Evolutionary conservation across 2,329 filamentous ascomycete genomes (phyloP).

Genomic region (Xylariaceae sp.): DNA sequence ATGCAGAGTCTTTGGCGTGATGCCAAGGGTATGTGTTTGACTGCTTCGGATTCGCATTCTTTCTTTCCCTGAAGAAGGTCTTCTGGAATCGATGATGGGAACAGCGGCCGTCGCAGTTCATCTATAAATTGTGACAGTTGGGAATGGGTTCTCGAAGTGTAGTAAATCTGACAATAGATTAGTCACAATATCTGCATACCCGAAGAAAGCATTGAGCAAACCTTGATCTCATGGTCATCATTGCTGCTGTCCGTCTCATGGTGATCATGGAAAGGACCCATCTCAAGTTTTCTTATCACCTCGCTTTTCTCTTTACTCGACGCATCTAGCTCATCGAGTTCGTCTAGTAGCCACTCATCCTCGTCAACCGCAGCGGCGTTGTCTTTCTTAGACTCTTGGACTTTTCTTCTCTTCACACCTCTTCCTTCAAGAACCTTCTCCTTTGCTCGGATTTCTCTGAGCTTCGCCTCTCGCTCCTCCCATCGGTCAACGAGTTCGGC

Average conservation of each 20-base stretch:
- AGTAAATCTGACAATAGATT: constrained; percentile 61
- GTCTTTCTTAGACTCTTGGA: constrained; percentile 32
- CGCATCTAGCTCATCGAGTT: constrained; percentile 51
- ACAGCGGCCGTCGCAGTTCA: constrained; percentile 72
- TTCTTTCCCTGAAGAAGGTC: constrained; percentile 30
- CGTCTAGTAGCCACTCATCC: constrained; percentile 69
- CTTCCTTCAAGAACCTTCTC: constrained; percentile 54
- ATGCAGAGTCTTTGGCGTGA: constrained; percentile 88
- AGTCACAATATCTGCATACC: neutral
- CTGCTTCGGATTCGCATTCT: constrained; percentile 44
- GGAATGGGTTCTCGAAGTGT: constrained; percentile 89
- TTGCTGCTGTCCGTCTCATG: constrained; percentile 39
- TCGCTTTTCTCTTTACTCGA: constrained; percentile 69
- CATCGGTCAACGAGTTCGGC: constrained; percentile 62
- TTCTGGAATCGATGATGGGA: constrained; percentile 66
- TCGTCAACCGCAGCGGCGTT: constrained; percentile 38
- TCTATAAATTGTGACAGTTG: constrained; percentile 84
- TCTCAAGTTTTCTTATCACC: constrained; percentile 63
- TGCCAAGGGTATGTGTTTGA: constrained; percentile 80
- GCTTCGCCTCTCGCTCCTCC: constrained; percentile 69
- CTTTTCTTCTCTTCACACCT: constrained; percentile 43
- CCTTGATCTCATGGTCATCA: constrained; percentile 56
- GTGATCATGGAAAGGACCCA: constrained; percentile 35
- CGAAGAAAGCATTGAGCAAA: constrained; percentile 26
- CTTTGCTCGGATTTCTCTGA: constrained; percentile 62